Evolutionary conservation across 768 basidiomycete genomes (phyloP), one percentile per base, ranked within the genome.

Genomic region (Lactarius indigo): DNA sequence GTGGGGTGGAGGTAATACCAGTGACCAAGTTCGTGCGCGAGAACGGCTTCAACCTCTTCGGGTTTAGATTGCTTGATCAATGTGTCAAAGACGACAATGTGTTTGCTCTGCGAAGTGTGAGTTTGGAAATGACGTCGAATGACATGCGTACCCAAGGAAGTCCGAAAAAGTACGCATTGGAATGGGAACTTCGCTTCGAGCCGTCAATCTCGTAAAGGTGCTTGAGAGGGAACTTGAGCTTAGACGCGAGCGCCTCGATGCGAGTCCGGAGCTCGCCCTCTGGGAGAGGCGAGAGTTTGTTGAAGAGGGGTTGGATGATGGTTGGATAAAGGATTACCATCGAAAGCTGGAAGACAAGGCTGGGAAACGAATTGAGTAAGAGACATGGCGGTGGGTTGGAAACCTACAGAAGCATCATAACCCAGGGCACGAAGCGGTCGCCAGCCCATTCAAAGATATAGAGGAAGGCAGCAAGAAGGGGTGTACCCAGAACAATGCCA

Each of bases 111-210:
- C 26, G 41, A 23, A 31, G 33, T n/a, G n/a, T 44, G 26, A 63
- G 52, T 12, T 31, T 50, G 20, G 23, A 41, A 31, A 15, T 18
- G 50, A 35, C 17, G 13, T 30, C 47, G 61, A 31, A 12, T 17
- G 47, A 31, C 6, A 23, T 54, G 15, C 81, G 50, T 59, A 92
- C 93, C 90, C 94, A 96, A 1, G 96, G 96, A 15, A 98, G 84
- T 65, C 96, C 96, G 70, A 94, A 98, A 82, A 98, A 98, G 80
- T 97, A 98, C n/a, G 96, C 96, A 71, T 98, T 98, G 71, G 89
- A 91, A 78, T 99, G 96, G 2, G 92, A 90, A 77, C 90, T 93
- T 57, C 96, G 87, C 80, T 97, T 97, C 41, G 91, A 94, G 33
- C 97, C 97, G 74, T 98, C 96, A 71, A 98, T 98, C 75, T 97